Conservation (phyloP, 257 asterid genomes). For the Solanum dulcamara region DNA sequence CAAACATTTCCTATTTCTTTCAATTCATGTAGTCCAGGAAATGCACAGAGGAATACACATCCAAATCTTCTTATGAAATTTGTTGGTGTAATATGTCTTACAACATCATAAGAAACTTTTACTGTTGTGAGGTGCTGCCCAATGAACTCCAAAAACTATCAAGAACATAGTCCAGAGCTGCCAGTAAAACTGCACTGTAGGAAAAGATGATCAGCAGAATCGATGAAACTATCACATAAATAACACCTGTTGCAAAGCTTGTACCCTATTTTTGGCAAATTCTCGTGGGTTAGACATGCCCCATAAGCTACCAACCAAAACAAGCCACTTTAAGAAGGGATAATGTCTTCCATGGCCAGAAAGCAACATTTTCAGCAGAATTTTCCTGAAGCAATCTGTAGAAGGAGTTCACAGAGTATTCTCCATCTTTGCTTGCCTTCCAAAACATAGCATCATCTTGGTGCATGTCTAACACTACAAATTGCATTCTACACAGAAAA, state of each 20-base stretch:
- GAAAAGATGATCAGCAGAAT: not conserved
- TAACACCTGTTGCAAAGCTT: not conserved
- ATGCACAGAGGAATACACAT: not conserved
- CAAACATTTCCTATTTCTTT: not conserved
- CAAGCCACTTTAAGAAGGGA: not conserved
- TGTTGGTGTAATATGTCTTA: not conserved
- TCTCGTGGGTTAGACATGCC: not conserved
- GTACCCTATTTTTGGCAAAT: not conserved
- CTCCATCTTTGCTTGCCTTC: not conserved
- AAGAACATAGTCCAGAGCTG: not conserved
- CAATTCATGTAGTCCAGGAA: not conserved
- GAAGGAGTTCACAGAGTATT: not conserved
- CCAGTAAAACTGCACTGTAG: not conserved
- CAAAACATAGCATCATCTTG: not conserved
- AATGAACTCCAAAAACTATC: not conserved
- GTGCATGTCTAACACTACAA: not conserved
- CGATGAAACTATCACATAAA: not conserved
- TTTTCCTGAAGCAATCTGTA: not conserved
- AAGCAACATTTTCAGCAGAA: not conserved
- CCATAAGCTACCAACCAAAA: not conserved
- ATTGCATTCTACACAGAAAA: not conserved
- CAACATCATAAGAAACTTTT: not conserved
- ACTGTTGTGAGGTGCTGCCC: not conserved
- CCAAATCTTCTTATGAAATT: not conserved
- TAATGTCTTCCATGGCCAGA: not conserved